Evolutionary conservation across 83 land plant species (phyloP).

Genomic region (Diphasiastrum complanatum): DNA sequence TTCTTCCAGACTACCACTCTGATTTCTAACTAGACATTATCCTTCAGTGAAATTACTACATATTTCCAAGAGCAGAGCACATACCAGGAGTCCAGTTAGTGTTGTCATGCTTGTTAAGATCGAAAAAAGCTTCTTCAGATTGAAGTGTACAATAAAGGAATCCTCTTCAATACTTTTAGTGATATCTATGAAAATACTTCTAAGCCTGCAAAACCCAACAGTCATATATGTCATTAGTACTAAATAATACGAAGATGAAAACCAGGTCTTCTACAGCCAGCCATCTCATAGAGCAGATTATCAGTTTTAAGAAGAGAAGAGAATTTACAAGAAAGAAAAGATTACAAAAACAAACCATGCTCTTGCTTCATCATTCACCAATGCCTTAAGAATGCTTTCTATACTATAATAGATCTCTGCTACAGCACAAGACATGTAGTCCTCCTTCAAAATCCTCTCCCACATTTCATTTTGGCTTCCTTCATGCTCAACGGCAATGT

Average conservation of each 20-base stretch:
- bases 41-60: no score
- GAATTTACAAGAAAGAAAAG: constrained; percentile 1
- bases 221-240: background rate
- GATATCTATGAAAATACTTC: constrained; percentile 49
- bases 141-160: constrained; percentile 38
- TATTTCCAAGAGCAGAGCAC: no score
- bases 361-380: constrained; percentile 52
- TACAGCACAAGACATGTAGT: constrained; percentile 83
- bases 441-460: constrained; percentile 72
- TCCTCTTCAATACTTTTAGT: constrained; percentile 29
- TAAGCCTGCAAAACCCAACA: constrained; percentile 44
- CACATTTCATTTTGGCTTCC: constrained; percentile 69
- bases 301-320: background rate
- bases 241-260: constrained; percentile 2
- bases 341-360: constrained; percentile 47
- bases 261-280: background rate
- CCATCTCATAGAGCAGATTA: background rate
- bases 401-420: constrained; percentile 55
- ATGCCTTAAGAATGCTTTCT: constrained; percentile 34
- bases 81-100: constrained; percentile 28
- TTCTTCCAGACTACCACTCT: no score
- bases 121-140: constrained; percentile 47
- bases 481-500: constrained; percentile 53
- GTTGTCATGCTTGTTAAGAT: constrained; percentile 54
- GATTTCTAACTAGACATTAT: no score